A percentile compares a stretch with the other conserved stretches of the same genome.
Conservation (phyloP, 1,139 yeast species). For the Yamadazyma trypodendri region DNA sequence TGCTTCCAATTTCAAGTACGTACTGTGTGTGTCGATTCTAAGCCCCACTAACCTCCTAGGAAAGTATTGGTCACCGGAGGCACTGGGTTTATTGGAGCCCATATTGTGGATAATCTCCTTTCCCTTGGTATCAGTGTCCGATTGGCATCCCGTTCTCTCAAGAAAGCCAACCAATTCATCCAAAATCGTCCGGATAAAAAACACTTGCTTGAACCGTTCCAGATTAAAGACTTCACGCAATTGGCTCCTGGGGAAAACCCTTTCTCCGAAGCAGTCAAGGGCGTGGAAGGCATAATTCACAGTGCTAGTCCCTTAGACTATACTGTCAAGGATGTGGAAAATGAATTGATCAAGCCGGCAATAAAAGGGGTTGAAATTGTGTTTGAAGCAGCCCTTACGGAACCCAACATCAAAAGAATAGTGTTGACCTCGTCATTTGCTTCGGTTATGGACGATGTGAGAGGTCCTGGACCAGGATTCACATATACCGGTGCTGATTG, state of each 20-base stretch:
- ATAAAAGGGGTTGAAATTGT: slow-evolving; percentile 25
- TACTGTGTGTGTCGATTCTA: not conserved
- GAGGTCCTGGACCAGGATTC: slow-evolving; percentile 20
- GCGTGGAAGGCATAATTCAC: slow-evolving; percentile 20
- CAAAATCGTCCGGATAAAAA: slow-evolving; percentile 14
- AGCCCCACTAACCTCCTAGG: slow-evolving; percentile 12
- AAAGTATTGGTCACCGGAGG: slow-evolving; percentile 53
- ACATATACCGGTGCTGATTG: slow-evolving; percentile 29
- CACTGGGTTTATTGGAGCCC: slow-evolving; percentile 55
- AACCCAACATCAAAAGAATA: slow-evolving; percentile 24
- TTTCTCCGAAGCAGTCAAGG: slow-evolving; percentile 18
- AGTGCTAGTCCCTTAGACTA: slow-evolving; percentile 20
- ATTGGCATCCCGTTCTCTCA: slow-evolving; percentile 28
- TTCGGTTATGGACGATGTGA: slow-evolving; percentile 17
- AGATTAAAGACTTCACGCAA: slow-evolving; percentile 16
- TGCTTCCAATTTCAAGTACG: slow-evolving; percentile 13
- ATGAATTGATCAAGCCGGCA: slow-evolving; percentile 22
- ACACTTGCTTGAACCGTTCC: slow-evolving; percentile 19
- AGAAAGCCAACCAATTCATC: slow-evolving; percentile 26
- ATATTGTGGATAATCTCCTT: slow-evolving; percentile 27
- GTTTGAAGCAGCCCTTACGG: slow-evolving; percentile 24
- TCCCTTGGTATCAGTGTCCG: slow-evolving; percentile 25
- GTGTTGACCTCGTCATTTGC: slow-evolving; percentile 33
- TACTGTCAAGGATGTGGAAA: slow-evolving; percentile 19
- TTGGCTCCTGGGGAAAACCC: slow-evolving; percentile 16